Base-by-base conservation (phyloP, 2,329 filamentous ascomycete genomes). In the Dothistroma septosporum region DNA sequence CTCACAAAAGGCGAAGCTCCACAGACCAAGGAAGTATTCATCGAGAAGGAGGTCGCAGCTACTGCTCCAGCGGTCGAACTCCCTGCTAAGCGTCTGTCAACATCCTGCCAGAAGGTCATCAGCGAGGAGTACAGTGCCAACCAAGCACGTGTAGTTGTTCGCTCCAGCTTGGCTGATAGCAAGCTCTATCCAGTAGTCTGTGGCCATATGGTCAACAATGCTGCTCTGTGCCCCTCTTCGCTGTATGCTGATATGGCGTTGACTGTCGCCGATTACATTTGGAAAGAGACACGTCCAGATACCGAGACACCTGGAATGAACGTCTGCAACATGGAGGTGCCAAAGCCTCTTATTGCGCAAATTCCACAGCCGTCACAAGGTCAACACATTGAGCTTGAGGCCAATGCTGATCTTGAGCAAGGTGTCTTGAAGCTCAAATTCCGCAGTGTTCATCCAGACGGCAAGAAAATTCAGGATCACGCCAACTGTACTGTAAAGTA, bases 141-240 rank as follows among this genome's bases (percentile, higher is more conserved):
- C 68, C 80, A 81, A 50, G 85, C 81, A 47, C 79, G 79, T 35
- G 77, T 89, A 24, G 80, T 87, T 64, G 83, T 86, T 9, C 86
- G 88, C 74, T 87, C 87, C 11, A 86, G 89, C 64, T 78, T 90
- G 53, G 82, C 82, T 24, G 83, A 88, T 37, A 80, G 83, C 37
- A 84, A 89, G 66, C 78, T 90, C 24, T 82, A 83, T 69, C 79
- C 81, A 41, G 80, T 86, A 9, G 83, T 88, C 58, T 79, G 79
- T 53, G 87, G 87, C 28, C 88, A 90, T 71, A 76, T 85, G 69
- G 86, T 89, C 71, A 89, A 90, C 69, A 86, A 85, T 54, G 82
- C 82, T 59, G 80, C 84, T 47, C 79, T 90, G 16, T 88, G 85
- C 68, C 86, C 88, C 8, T 89, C 87, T 48, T 83, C 76, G 53